Evolutionary conservation across 139 green algal species (phyloP).

Genomic region (Zygnema cylindricum): DNA sequence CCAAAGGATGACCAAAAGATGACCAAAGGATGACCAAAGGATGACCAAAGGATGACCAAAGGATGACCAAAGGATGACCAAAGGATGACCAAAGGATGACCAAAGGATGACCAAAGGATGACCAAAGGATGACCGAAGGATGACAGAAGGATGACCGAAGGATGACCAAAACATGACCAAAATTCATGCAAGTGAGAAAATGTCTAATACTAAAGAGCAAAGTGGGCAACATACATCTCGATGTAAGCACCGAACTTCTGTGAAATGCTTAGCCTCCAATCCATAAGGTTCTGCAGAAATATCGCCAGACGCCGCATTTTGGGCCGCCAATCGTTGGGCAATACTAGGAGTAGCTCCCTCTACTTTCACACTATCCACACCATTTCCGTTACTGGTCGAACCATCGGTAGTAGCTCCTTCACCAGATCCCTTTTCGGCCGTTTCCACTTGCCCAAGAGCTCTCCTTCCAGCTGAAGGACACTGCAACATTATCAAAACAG

Average conservation of each 20-base stretch:
- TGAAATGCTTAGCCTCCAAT: conserved; percentile 86
- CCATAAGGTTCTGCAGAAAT: conserved; percentile 72
- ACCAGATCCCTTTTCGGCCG: background rate
- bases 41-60: too few species aligned
- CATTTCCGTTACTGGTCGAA: conserved; percentile 35
- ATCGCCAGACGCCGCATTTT: conserved; percentile 66
- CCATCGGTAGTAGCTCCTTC: background rate
- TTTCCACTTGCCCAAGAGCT: conserved; percentile 20
- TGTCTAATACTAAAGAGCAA: too few species aligned
- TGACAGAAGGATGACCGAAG: too few species aligned
- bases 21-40: too few species aligned
- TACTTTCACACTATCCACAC: conserved; percentile 29
- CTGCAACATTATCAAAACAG: conserved; percentile 59
- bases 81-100: too few species aligned
- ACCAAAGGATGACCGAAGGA: too few species aligned
- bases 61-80: too few species aligned
- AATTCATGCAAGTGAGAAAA: too few species aligned
- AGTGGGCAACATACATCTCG: conserved; percentile 64
- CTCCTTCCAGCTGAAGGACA: conserved; percentile 78
- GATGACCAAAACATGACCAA: too few species aligned
- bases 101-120: too few species aligned
- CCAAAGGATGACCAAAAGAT: too few species aligned
- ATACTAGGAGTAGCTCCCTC: conserved; percentile 36
- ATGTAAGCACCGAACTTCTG: conserved; percentile 78
- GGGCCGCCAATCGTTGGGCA: conserved; percentile 52